Conservation (phyloP, 2,329 filamentous ascomycete species). For the Claviceps spartinae region DNA sequence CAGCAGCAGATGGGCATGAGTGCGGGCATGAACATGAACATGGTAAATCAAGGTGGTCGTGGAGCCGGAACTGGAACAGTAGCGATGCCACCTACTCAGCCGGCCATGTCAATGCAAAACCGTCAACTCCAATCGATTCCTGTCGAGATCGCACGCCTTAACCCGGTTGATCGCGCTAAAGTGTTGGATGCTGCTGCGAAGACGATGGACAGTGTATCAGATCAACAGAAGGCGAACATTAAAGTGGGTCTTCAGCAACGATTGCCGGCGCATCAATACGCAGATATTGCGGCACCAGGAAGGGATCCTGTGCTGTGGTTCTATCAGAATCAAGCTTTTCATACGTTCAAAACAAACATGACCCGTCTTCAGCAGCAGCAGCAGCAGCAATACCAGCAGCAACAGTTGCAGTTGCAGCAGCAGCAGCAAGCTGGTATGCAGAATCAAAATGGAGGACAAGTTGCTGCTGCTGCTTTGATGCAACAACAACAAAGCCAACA, state of each 20-base stretch:
- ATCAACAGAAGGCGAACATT: conserved; percentile 27
- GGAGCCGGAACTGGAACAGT: conserved; percentile 10
- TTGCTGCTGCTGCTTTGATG: conserved; percentile 21
- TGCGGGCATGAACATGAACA: conserved; percentile 30
- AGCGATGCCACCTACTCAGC: conserved; percentile 27
- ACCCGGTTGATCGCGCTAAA: conserved; percentile 29
- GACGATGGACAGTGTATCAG: conserved; percentile 26
- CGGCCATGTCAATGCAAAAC: conserved; percentile 25
- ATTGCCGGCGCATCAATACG: conserved; percentile 26
- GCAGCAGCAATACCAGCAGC: conserved; percentile 10
- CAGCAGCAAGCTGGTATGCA: conserved; percentile 18
- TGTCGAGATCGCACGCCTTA: conserved; percentile 25
- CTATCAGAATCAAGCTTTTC: conserved; percentile 33
- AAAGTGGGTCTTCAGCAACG: conserved; percentile 23
- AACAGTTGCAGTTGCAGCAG: conserved; percentile 13
- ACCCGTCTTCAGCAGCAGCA: conserved; percentile 15
- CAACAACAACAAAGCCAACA: conserved; percentile 30
- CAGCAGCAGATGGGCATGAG: conserved; percentile 22
- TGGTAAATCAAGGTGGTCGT: conserved; percentile 23
- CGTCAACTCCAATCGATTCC: conserved; percentile 16
- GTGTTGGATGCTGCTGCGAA: conserved; percentile 31
- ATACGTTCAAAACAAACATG: conserved; percentile 18
- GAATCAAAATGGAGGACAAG: conserved; percentile 21
- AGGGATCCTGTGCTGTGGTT: conserved; percentile 37
- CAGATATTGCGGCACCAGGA: conserved; percentile 30